Percentiles rank a stretch among this genome's conserved stretches.
Conservation (phyloP, 78 protist genomes). For the Polysphondylium violaceum region DNA sequence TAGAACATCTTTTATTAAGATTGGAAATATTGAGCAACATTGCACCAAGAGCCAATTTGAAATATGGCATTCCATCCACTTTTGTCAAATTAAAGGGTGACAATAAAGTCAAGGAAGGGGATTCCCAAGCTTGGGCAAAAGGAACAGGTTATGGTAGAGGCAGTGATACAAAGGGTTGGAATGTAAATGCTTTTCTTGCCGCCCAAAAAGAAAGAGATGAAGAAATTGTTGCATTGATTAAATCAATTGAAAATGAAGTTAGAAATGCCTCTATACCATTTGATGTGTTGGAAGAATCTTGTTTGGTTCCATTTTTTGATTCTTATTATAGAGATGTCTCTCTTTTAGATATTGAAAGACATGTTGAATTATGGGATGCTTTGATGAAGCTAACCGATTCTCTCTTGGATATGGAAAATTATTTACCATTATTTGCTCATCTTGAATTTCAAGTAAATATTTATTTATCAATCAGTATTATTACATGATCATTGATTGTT, state of each 20-base stretch:
- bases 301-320: constrained; percentile 74
- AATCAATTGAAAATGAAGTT: constrained; percentile 36
- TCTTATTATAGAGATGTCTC: constrained; percentile 68
- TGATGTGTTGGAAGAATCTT: constrained; percentile 72
- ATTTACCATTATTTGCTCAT: constrained; percentile 31
- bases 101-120: not conserved
- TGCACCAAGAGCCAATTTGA: constrained; percentile 67
- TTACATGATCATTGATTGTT: not conserved
- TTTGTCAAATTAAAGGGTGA: constrained; percentile 19
- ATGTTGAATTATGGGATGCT: constrained; percentile 41
- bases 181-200: constrained; percentile 65
- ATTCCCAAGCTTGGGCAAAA: constrained; percentile 68
- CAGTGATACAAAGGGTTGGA: constrained; percentile 76
- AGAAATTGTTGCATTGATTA: constrained; percentile 43
- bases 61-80: constrained; percentile 32
- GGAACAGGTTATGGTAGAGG: constrained; percentile 87
- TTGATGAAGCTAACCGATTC: constrained; percentile 39
- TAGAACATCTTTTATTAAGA: constrained; percentile 50
- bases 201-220: constrained; percentile 68
- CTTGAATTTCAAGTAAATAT: constrained; percentile 31
- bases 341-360: constrained; percentile 75
- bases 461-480: not conserved
- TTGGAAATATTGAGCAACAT: constrained; percentile 61
- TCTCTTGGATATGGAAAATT: constrained; percentile 10
- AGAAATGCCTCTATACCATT: not conserved